Evolutionary conservation across 176 grass and related monocot species (phyloP).

Genomic region (Zea luxurians): DNA sequence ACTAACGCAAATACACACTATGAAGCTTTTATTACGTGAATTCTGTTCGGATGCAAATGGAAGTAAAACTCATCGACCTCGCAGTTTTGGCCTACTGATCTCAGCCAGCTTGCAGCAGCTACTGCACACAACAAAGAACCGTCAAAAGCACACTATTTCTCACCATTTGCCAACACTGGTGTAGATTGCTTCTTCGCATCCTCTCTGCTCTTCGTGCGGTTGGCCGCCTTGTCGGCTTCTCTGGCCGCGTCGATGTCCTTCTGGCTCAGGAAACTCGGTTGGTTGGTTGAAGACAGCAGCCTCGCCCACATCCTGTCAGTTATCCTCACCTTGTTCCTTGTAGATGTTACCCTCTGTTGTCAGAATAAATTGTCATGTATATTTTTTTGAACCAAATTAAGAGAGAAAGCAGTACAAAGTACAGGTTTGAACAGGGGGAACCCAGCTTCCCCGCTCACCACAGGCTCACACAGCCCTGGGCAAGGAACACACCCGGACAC

Average conservation of each 20-base stretch:
- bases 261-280: constrained; percentile 77
- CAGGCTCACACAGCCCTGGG: no score
- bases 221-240: constrained; percentile 44
- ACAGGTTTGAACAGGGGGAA: no score
- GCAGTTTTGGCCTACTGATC: neutral
- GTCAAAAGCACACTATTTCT: constrained; percentile 39
- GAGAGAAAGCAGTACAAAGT: no score
- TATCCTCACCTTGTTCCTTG: constrained; percentile 68
- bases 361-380: constrained; percentile 24
- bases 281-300: constrained; percentile 76
- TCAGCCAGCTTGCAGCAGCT: constrained; percentile 20
- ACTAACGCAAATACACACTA: constrained; percentile 17
- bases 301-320: constrained; percentile 91
- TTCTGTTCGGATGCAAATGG: neutral
- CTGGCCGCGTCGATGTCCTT: constrained; percentile 49
- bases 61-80: constrained; percentile 4
- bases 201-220: neutral
- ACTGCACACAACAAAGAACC: constrained; percentile 35
- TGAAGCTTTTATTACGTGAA: constrained; percentile 11
- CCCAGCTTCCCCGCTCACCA: no score
- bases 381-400: no score
- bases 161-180: constrained; percentile 37
- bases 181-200: constrained; percentile 21
- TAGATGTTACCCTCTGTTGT: constrained; percentile 70
- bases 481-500: no score